Base-by-base conservation (phyloP, 345 rosid species). In the Kandelia obovata region DNA sequence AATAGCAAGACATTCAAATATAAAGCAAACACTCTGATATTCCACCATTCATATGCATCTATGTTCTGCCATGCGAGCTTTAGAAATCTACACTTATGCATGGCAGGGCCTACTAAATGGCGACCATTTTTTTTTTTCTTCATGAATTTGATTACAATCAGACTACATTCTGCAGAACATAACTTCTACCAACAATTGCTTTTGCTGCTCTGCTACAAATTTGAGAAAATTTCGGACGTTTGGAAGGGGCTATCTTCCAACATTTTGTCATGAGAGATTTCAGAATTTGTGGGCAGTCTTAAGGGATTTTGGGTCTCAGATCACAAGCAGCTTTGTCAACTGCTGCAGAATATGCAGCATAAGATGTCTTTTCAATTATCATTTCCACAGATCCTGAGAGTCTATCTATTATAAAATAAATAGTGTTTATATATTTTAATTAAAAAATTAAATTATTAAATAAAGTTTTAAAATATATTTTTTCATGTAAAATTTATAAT, bases 291-390 rank as follows among this genome's bases (percentile, higher is more conserved):
- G 97, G 97, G 77, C 97, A 94, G 74, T 91, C 98, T 80, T 89
- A 86, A 1, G 98, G 95, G 67, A 94, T 88, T 26, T 94, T 96
- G 0, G 96, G 97, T 77, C 98, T 81, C 28, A 94, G 81, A 27
- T 97, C 96, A 70, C 96, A 94, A 60, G 98, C 96, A 19, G 97
- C 98, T 34, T 91, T 89, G 46, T 92, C 97, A 16, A 94, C 98
- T 0, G 96, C 96, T 1, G 98, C 97, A 34, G 96, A 94, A 79
- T 83, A 89, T 64, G 92, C 79, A 2, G 87, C 74, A 65, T 94
- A 94, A 49, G 97, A 96, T 4, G 87, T 86, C 81, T 94, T 96
- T 21, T 96, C 97, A 0, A 92, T 83, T 67, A 94, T 90, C 96
- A 87, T 91, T 79, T 94, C 98, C 98, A 97, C 98, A 94, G 51